These are phyloP conservation scores for Elaeis guineensis DNA, from an alignment of 176 grass and related monocot genomes.

Conservation along the genomic window DNA sequence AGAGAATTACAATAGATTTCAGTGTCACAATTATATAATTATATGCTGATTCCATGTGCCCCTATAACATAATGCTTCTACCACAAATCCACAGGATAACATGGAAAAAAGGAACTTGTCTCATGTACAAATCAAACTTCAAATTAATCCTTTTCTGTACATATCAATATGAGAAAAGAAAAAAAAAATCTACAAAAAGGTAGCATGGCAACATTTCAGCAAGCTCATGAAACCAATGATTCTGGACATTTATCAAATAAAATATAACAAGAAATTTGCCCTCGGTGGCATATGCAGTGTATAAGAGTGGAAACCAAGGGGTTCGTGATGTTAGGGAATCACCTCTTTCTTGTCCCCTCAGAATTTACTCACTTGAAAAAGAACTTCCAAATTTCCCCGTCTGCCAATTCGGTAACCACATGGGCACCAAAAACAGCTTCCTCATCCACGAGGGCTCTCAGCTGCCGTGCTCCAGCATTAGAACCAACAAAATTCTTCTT, in stretches of 20 bases:
- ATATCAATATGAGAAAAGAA: too few relatives aligned
- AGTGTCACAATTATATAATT: too few relatives aligned
- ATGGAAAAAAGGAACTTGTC: too few relatives aligned
- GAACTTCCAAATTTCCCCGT: conserved; percentile 81
- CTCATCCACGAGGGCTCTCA: conserved; percentile 72
- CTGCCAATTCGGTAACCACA: conserved; percentile 48
- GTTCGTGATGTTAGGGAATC: background rate
- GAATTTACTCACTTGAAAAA: conserved; percentile 62
- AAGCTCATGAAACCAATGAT: too few relatives aligned
- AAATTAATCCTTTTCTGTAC: too few relatives aligned
- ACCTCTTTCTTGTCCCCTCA: conserved; percentile 9
- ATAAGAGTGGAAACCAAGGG: conserved; percentile 20
- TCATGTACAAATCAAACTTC: too few relatives aligned
- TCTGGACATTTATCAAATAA: conserved; percentile 37
- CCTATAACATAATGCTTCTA: too few relatives aligned
- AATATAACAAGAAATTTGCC: conserved; percentile 48
- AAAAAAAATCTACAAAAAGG: too few relatives aligned
- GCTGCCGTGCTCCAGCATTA: conserved; percentile 44
- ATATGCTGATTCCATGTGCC: too few relatives aligned
- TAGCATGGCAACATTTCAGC: too few relatives aligned
- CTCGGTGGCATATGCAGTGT: conserved; percentile 30
- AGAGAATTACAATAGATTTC: too few relatives aligned
- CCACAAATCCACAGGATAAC: too few relatives aligned
- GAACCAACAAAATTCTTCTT: conserved; percentile 88
- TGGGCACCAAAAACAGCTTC: conserved; percentile 64